These are phyloP conservation scores for Cladosporium phlei DNA, from an alignment of 2,329 filamentous ascomycete genomes.

Conservation along the genomic window DNA sequence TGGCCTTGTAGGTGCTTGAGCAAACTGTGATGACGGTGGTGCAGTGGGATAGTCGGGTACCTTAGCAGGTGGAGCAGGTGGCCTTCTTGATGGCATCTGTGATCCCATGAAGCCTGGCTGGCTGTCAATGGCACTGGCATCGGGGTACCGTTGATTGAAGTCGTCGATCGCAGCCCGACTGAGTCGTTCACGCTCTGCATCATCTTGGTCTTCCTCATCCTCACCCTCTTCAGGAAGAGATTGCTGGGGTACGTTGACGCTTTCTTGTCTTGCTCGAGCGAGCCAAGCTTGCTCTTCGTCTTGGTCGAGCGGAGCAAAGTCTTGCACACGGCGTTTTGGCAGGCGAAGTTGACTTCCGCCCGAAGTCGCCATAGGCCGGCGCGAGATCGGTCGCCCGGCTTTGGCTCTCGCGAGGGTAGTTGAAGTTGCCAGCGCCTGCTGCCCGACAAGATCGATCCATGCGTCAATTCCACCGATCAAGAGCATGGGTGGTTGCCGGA, in stretches of 20 bases:
- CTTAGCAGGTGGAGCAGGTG: constrained; percentile 28
- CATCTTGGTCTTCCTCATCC: constrained; percentile 42
- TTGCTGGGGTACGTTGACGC: constrained; percentile 41
- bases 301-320: constrained; percentile 67
- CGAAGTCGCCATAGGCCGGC: constrained; percentile 50
- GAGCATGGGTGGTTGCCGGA: constrained; percentile 70
- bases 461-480: constrained; percentile 78
- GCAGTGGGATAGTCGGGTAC: constrained; percentile 28
- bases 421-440: constrained; percentile 56
- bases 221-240: constrained; percentile 37
- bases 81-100: constrained; percentile 30
- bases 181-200: constrained; percentile 8
- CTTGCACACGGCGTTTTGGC: constrained; percentile 53
- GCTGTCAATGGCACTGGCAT: constrained; percentile 55
- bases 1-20: constrained; percentile 56
- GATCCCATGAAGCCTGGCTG: constrained; percentile 47
- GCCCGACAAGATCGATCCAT: constrained; percentile 79
- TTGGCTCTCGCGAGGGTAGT: constrained; percentile 50
- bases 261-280: constrained; percentile 66
- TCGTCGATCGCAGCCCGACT: constrained; percentile 57
- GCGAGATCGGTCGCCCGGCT: constrained; percentile 46
- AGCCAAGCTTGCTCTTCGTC: constrained; percentile 81
- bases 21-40: constrained; percentile 42
- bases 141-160: constrained; percentile 76
- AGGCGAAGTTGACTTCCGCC: constrained; percentile 46